Base-by-base conservation (phyloP, 1,284 basidiomycete genomes). In the Fistulinella staudtii region DNA sequence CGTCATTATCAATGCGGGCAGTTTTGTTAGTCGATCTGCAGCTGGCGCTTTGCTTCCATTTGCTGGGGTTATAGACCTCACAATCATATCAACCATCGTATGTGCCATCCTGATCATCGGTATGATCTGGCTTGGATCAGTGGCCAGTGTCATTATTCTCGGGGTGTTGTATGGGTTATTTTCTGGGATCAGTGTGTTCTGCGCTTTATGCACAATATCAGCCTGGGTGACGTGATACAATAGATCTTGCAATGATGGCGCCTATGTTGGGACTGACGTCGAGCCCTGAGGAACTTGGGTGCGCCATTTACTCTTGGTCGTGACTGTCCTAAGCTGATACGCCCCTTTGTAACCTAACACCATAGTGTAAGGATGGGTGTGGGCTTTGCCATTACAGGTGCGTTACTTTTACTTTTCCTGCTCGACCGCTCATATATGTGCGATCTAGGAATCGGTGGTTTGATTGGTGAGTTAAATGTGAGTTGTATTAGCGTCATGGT, bases 111-210 rank as follows among this genome's bases (percentile, higher is more conserved):
- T 64, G 53, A 46, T 76, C 13, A 71, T 77, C 36, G 66, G 67
- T 39, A 69, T 70, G 44, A 58, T 73, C 7, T 73, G 63, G 23
- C 59, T 76, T 11, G 58, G 63, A n/a, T 61, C 65, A 21, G 57
- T 61, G 1, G 61, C 58, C 5, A 73, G 73, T 7, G 67, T 72
- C 1, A 56, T 75, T 8, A 49, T 66, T 18, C 75, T 79, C 36
- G 70, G 72, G 7, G 49, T 74, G 27, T 52, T 79, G 13, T 80
- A 70, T 45, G 76, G 77, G 0, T 64, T 77, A 43, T 77, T 78
- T 49, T 71, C 69, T 10, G 77, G 76, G 8, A 66, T 69, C 24
- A 63, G 69, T 69, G 43, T 48, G 67, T 57, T 6, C 13, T 33
- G 8, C 8, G 15, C 15, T 22, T 3, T 5, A 25, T 2, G n/a